Base-by-base conservation (phyloP, 2,329 filamentous ascomycete species). In the Eurotiales sp. region DNA sequence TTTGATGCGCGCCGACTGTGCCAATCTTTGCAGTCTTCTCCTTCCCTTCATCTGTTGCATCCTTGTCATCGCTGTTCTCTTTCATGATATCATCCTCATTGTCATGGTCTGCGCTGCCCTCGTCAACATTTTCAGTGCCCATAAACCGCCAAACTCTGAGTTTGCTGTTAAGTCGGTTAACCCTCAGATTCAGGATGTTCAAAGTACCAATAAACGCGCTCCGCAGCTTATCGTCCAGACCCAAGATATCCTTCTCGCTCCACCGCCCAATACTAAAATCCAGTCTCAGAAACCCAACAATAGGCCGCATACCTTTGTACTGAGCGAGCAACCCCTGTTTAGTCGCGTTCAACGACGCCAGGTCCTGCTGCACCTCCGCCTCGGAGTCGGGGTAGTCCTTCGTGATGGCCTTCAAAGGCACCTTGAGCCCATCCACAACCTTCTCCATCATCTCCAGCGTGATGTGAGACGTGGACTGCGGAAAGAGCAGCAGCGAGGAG, bases 261-360 rank as follows among this genome's bases (percentile, higher is more conserved):
- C 76, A 79, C 2, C 69, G 61, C 1, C 75, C 70, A 3, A 72
- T 62, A 0, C 75, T 77, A 17, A 77, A 64, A 53, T 79, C 76
- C 1, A 79, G 57, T 0, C 72, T 74, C 0, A 79, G 58, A 47
- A 79, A 79, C 0, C 60, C 70, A 0, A 77, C 46, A 12, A 39
- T 47, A 12, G 45, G 45, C 17, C 39, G 45, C 15, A 47, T 10
- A 21, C 27, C 45, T 11, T 47, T 37, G 22, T 29, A 47, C 39
- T 39, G 32, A 21, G 19, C 23, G 15, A 47, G 34, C 8, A 47
- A 15, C 6, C 22, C 30, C 27, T 39, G 32, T n/a, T 39, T 29
- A 4, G 34, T 39, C 12, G 22, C 34, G n/a, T 39, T 39, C 8
- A 47, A 17, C 7, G n/a, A 11, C 8, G 45, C 45, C 22, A 47